Percentiles rank a stretch among this genome's conserved stretches.
phyloP scores from a whole-genome alignment of 768 basidiomycete species.

The Leccinellum rugosiceps region DNA sequence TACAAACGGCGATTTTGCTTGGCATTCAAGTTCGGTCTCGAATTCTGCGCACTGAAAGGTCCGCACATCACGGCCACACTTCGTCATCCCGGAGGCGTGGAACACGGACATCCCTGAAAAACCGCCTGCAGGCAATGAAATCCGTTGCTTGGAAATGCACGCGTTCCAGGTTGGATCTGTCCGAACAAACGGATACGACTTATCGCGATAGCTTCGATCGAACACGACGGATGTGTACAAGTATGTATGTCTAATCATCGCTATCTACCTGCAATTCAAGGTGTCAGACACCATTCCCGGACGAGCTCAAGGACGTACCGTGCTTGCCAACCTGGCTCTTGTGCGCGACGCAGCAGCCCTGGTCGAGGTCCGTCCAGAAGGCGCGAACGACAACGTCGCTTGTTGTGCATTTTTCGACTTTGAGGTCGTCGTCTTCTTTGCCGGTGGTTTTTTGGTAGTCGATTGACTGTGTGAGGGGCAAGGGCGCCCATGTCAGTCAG shows the following conservation, averaged over 20 bases:
- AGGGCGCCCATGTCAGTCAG: constrained; percentile 1
- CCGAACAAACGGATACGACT: background rate
- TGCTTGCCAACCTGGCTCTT: constrained; percentile 53
- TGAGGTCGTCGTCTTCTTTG: constrained; percentile 42
- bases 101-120: background rate
- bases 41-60: background rate
- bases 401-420: constrained; percentile 33
- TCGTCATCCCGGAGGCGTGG: background rate
- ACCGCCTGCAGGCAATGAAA: background rate
- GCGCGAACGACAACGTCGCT: constrained; percentile 60
- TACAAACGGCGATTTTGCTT: background rate
- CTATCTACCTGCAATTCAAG: constrained; percentile 24
- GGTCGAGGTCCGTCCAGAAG: constrained; percentile 52
- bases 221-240: background rate
- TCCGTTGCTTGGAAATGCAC: background rate
- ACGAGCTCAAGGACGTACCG: constrained; percentile 28
- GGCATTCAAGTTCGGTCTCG: background rate
- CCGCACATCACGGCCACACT: background rate
- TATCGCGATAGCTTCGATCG: background rate
- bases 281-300: background rate
- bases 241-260: constrained; percentile 19
- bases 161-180: background rate
- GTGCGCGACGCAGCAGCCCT: constrained; percentile 70
- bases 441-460: constrained; percentile 50
- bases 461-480: constrained; percentile 27